Conservation (phyloP, 257 asterid genomes). For the Capsicum baccatum region DNA sequence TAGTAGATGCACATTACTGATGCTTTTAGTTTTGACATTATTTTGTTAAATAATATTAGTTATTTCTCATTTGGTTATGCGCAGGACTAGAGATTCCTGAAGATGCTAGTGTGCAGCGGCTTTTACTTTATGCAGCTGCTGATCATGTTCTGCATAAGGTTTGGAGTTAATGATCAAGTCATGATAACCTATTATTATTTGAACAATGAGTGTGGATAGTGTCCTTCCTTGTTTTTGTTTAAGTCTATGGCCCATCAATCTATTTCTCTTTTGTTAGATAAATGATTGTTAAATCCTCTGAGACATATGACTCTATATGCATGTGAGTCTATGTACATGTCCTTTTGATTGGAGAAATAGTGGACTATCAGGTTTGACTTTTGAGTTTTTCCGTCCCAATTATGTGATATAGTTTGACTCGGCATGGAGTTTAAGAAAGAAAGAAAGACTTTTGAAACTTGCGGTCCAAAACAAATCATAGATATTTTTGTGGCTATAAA, state of each 20-base stretch:
- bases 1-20: slow-evolving; percentile 1
- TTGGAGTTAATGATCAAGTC: slow-evolving; percentile 27
- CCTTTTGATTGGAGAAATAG: slow-evolving; percentile 9
- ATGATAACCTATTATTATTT: neutral
- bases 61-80: slow-evolving; percentile 12
- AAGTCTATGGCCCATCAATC: neutral
- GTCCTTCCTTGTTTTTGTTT: neutral
- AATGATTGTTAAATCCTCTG: slow-evolving; percentile 3
- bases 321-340: neutral
- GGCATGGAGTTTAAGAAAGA: no score
- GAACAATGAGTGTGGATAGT: neutral
- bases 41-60: neutral
- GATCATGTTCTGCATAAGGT: slow-evolving; percentile 84
- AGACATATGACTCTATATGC: neutral
- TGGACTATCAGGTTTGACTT: neutral
- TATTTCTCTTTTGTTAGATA: neutral
- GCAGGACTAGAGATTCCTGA: slow-evolving; percentile 79
- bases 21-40: neutral
- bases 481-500: no score
- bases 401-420: no score
- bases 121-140: slow-evolving; percentile 61
- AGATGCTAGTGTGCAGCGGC: slow-evolving; percentile 53
- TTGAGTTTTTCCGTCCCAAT: neutral
- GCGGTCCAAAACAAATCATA: no score
- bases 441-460: no score